Evolutionary conservation across 441 rosid genomes (phyloP).

Genomic region (Corymbia calophylla): DNA sequence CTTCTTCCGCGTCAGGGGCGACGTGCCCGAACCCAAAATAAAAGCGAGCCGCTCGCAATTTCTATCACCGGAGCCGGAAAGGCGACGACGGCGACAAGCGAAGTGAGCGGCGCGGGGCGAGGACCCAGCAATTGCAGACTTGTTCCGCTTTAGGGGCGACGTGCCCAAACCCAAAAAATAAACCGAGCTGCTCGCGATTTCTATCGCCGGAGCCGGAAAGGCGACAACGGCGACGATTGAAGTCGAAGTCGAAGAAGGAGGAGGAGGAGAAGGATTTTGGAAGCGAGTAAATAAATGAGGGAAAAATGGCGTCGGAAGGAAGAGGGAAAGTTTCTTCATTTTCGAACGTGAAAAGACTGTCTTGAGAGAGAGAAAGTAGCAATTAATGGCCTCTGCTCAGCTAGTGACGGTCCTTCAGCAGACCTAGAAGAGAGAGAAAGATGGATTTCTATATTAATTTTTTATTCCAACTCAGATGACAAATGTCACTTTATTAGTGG

Average conservation of each 20-base stretch:
- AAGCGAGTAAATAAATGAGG: too few species aligned
- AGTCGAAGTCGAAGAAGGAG: not conserved
- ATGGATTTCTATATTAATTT: too few species aligned
- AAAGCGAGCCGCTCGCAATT: not conserved
- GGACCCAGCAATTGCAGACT: not conserved
- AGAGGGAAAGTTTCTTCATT: not conserved
- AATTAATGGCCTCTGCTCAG: not conserved
- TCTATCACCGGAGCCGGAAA: accelerated
- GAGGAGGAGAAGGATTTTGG: not conserved
- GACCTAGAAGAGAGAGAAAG: not conserved
- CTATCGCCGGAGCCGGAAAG: accelerated
- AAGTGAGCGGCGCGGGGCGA: accelerated
- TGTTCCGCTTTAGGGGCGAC: accelerated
- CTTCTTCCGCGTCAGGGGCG: accelerated
- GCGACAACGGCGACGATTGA: accelerated
- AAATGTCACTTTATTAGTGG: not conserved
- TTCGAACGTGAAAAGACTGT: not conserved
- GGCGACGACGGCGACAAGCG: accelerated
- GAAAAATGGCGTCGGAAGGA: not conserved
- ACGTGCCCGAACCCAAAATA: not conserved
- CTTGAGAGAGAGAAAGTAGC: too few species aligned
- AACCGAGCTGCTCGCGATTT: not conserved
- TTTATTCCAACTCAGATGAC: not conserved
- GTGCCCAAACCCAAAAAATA: accelerated
- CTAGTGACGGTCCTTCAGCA: accelerated